These are phyloP conservation scores for Pyrenophora graminea DNA, from an alignment of 2,329 filamentous ascomycete genomes.

Conservation along the genomic window DNA sequence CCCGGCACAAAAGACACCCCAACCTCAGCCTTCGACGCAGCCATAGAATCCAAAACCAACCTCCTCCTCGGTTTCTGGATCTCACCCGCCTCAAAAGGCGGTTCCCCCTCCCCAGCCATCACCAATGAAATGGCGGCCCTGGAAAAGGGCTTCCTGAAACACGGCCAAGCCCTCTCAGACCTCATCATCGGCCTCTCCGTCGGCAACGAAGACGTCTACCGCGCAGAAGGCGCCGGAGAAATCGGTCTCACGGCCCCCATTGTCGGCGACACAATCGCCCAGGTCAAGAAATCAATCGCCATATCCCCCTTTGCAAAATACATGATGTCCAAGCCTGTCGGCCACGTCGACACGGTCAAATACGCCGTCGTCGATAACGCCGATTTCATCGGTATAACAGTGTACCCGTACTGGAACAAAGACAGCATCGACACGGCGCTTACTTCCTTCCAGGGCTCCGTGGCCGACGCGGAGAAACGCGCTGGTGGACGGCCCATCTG, in stretches of 20 bases:
- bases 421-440: constrained; percentile 46
- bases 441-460: constrained; percentile 31
- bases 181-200: constrained; percentile 45
- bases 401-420: constrained; percentile 41
- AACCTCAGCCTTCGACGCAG: constrained; percentile 55
- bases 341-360: constrained; percentile 40
- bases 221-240: constrained; percentile 53
- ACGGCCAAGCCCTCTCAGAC: constrained; percentile 56
- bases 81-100: constrained; percentile 12
- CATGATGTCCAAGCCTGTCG: constrained; percentile 48
- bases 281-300: constrained; percentile 53
- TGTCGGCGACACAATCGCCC: constrained; percentile 60
- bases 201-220: constrained; percentile 62
- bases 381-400: constrained; percentile 43
- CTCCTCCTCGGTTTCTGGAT: constrained; percentile 43
- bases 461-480: constrained; percentile 26
- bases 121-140: constrained; percentile 40
- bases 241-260: constrained; percentile 65
- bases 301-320: constrained; percentile 60
- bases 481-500: constrained; percentile 34
- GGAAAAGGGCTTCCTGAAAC: constrained; percentile 34
- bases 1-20: constrained; percentile 54
- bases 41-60: constrained; percentile 37
- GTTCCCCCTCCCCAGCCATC: constrained; percentile 47
- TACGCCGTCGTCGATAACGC: constrained; percentile 29